Percentiles rank a stretch among this genome's conserved stretches.
These are phyloP conservation scores for Biscogniauxia sp. DNA, from an alignment of 2,329 filamentous ascomycete species.

Conservation along the genomic window DNA sequence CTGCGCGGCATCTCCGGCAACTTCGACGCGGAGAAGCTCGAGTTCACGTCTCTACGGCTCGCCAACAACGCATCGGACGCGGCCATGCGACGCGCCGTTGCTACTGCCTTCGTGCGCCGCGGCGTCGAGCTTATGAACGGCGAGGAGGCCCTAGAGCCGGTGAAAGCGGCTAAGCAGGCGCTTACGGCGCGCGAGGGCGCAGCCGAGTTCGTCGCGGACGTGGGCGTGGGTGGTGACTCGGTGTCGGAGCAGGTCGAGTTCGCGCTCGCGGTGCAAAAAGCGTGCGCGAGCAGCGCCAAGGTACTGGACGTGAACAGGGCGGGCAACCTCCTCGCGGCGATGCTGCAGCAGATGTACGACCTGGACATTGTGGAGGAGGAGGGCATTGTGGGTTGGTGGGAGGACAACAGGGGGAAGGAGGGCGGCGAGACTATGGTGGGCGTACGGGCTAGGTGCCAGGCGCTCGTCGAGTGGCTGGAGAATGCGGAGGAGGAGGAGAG, in stretches of 20 bases:
- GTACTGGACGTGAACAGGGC: conserved; percentile 50
- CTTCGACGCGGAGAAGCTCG: conserved; percentile 79
- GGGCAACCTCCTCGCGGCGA: conserved; percentile 68
- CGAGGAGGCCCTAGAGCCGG: conserved; percentile 53
- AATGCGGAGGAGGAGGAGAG: conserved; percentile 71
- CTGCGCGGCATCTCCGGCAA: conserved; percentile 72
- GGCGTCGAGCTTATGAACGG: conserved; percentile 65
- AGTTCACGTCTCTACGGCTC: conserved; percentile 91
- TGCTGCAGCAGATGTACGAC: conserved; percentile 82
- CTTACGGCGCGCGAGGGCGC: conserved; percentile 55
- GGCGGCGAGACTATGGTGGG: conserved; percentile 66
- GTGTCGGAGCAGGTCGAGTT: conserved; percentile 82
- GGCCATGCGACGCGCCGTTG: conserved; percentile 83
- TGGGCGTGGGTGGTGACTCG: conserved; percentile 62
- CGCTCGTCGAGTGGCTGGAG: conserved; percentile 81
- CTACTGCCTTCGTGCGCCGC: conserved; percentile 79
- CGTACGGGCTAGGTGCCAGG: conserved; percentile 71
- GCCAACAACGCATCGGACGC: conserved; percentile 86
- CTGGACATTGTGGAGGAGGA: conserved; percentile 86
- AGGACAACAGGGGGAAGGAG: conserved; percentile 63
- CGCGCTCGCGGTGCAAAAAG: conserved; percentile 75
- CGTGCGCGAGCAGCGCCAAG: conserved; percentile 64
- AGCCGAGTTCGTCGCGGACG: conserved; percentile 55
- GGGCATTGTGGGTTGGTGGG: conserved; percentile 87
- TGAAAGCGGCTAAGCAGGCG: conserved; percentile 62